These are phyloP conservation scores for Vitis vinifera DNA, from an alignment of 164 flowering plant species.

Conservation along the genomic window ASM3070453v1 NC_081816.1:4189001-4189500, in stretches of 20 bases:
- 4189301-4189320: slow-evolving; percentile 50
- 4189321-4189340: slow-evolving; percentile 69
- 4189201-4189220: slow-evolving; percentile 55
- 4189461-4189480: slow-evolving; percentile 2
- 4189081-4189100: slow-evolving; percentile 64
- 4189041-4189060: slow-evolving; percentile 62
- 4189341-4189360: slow-evolving; percentile 65
- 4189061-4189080: slow-evolving; percentile 63
- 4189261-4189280: slow-evolving; percentile 67
- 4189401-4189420: slow-evolving; percentile 32
- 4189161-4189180: slow-evolving; percentile 59
- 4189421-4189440: slow-evolving; percentile 8
- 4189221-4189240: slow-evolving; percentile 54
- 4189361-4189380: slow-evolving; percentile 50
- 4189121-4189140: slow-evolving; percentile 67
- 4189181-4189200: slow-evolving; percentile 53
- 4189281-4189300: slow-evolving; percentile 58
- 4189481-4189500: slow-evolving; percentile 17
- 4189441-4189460: slow-evolving; percentile 6
- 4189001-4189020: slow-evolving; percentile 52
- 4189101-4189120: slow-evolving; percentile 62
- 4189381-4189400: slow-evolving; percentile 59
- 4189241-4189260: slow-evolving; percentile 69
- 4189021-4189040: slow-evolving; percentile 65
- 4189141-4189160: slow-evolving; percentile 49